Evolutionary conservation across 1,284 basidiomycete species (phyloP).

Genomic region (Sporisorium scitamineum): DNA sequence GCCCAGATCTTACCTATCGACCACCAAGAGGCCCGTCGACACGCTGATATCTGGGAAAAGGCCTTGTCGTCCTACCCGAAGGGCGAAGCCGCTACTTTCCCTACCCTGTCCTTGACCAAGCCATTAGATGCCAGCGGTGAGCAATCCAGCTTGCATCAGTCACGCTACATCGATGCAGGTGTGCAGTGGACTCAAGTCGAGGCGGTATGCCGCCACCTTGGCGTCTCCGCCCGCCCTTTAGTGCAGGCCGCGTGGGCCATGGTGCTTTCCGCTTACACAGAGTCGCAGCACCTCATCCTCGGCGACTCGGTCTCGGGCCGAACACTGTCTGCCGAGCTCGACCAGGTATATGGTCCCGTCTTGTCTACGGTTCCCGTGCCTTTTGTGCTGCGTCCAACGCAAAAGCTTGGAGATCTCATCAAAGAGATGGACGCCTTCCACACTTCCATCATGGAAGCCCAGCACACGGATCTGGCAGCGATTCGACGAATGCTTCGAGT

Average conservation of each 20-base stretch:
- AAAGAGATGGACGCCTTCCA: conserved; percentile 52
- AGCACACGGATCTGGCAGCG: conserved; percentile 51
- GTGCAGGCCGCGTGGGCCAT: conserved; percentile 67
- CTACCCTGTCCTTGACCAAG: conserved; percentile 23
- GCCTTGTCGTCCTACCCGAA: conserved; percentile 39
- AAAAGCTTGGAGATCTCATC: conserved; percentile 40
- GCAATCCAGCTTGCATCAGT: conserved; percentile 29
- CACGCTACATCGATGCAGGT: conserved; percentile 21
- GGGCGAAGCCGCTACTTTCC: conserved; percentile 35
- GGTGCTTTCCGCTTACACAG: conserved; percentile 63
- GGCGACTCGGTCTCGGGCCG: conserved; percentile 66
- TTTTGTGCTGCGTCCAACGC: conserved; percentile 26
- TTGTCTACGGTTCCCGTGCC: conserved; percentile 66
- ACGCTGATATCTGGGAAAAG: conserved; percentile 35
- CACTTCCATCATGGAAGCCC: conserved; percentile 39
- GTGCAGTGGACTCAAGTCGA: conserved; percentile 48
- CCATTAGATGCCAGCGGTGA: conserved; percentile 5
- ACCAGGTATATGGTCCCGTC: conserved; percentile 59
- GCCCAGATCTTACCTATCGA: conserved; percentile 50
- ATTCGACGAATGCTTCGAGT: conserved; percentile 60
- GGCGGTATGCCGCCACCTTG: conserved; percentile 40
- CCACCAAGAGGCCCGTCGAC: conserved; percentile 19
- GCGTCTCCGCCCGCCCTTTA: conserved; percentile 67
- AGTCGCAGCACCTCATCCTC: conserved; percentile 58
- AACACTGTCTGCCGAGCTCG: conserved; percentile 41